Percentiles rank a stretch among this genome's conserved stretches.
Evolutionary conservation across 495 filamentous ascomycete species (phyloP).

Genomic region (Pyrenula massariospora): DNA sequence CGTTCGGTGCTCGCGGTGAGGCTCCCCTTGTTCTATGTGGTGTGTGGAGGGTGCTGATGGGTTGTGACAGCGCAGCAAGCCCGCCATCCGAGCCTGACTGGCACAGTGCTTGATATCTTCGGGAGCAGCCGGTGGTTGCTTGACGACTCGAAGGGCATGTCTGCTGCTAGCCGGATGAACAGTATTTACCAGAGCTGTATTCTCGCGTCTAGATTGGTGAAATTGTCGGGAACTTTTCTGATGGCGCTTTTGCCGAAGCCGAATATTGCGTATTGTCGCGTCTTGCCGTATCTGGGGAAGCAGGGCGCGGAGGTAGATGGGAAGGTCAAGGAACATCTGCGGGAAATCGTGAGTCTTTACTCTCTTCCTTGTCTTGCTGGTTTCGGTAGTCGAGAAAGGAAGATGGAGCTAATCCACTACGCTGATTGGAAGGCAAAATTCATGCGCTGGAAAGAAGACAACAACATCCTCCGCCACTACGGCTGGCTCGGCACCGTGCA

Average conservation of each 20-base stretch:
- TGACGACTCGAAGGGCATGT: background rate
- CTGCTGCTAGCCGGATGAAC: background rate
- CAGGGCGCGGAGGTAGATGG: background rate
- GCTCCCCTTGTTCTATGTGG: background rate
- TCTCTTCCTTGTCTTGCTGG: too few relatives aligned
- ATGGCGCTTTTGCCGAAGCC: background rate
- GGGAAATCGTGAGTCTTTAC: background rate
- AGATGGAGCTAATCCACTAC: too few relatives aligned
- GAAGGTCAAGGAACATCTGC: background rate
- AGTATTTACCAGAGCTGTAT: background rate
- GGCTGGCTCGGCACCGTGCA: background rate
- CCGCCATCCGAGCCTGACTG: background rate
- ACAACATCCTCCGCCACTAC: background rate
- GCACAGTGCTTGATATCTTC: background rate
- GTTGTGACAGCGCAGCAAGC: background rate
- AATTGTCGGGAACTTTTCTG: background rate
- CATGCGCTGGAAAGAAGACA: background rate
- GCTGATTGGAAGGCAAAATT: too few relatives aligned
- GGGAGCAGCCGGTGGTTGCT: background rate
- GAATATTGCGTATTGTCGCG: background rate
- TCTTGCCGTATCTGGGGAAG: background rate
- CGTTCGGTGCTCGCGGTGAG: background rate
- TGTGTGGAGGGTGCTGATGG: background rate
- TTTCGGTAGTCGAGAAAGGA: too few relatives aligned
- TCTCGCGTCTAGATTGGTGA: background rate